Conservation (phyloP, 1,284 basidiomycete species). For the Marasmius sp. region DNA sequence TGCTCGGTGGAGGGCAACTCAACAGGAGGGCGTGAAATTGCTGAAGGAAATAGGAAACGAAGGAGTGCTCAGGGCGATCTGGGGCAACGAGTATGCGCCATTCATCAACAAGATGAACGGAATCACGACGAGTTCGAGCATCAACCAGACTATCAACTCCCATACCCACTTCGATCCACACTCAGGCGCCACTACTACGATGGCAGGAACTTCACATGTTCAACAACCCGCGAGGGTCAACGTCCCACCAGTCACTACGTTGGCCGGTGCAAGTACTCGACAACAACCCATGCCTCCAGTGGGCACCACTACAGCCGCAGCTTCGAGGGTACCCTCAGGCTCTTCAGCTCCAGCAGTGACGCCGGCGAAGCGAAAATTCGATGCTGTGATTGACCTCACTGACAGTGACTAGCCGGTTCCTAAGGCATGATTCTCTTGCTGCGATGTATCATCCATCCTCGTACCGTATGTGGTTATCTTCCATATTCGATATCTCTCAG, state of each 20-base stretch:
- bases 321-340: neutral
- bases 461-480: neutral
- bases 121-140: neutral
- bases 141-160: no score
- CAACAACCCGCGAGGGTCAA: neutral
- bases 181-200: neutral
- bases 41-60: neutral
- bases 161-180: no score
- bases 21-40: neutral
- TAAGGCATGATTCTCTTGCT: neutral
- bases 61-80: neutral
- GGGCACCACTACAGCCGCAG: neutral
- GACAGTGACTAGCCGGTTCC: neutral
- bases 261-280: no score
- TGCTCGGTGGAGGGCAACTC: neutral
- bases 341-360: neutral
- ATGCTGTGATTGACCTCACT: neutral
- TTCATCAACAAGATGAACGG: neutral
- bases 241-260: no score
- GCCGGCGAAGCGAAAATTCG: neutral
- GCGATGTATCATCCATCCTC: neutral
- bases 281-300: no score
- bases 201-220: neutral
- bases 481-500: no score
- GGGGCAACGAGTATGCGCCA: neutral